Evolutionary conservation across 1,139 yeast species (phyloP).

Genomic region (Suhomyces maxii): DNA sequence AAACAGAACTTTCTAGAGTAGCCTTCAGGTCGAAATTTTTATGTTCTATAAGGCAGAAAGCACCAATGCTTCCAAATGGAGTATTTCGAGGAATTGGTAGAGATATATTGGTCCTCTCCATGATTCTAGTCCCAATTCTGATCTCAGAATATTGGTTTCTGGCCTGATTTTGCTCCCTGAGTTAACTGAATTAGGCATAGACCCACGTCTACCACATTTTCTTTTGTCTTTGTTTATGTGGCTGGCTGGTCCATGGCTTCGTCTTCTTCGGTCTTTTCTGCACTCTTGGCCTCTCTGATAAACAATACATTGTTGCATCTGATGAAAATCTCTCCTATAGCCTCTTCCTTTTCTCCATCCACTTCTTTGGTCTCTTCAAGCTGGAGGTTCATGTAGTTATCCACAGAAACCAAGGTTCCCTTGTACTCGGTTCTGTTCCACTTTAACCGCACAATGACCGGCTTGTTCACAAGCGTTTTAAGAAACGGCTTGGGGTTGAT

Average conservation of each 20-base stretch:
- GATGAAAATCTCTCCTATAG: constrained; percentile 79
- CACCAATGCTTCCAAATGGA: too few species aligned
- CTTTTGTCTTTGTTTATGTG: too few species aligned
- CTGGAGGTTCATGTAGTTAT: constrained; percentile 90
- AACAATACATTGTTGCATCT: constrained; percentile 80
- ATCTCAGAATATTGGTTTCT: too few species aligned
- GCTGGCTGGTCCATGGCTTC: neutral
- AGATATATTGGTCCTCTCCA: too few species aligned
- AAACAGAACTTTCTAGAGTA: too few species aligned
- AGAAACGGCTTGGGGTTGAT: constrained; percentile 90
- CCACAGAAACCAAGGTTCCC: constrained; percentile 80
- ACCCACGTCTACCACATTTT: too few species aligned
- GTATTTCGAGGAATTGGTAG: too few species aligned
- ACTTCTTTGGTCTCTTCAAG: constrained; percentile 69
- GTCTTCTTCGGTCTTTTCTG: constrained; percentile 1
- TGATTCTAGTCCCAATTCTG: too few species aligned
- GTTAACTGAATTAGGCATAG: too few species aligned
- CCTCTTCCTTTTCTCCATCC: constrained; percentile 46
- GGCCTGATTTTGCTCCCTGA: too few species aligned
- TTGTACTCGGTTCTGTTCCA: constrained; percentile 92
- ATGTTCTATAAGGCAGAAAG: too few species aligned
- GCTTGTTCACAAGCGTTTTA: constrained; percentile 66
- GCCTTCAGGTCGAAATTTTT: too few species aligned
- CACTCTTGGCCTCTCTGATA: constrained; percentile 41
- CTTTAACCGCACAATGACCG: constrained; percentile 82